Base-by-base conservation (phyloP, 768 basidiomycete species). In the Sarcodon sp. region DNA sequence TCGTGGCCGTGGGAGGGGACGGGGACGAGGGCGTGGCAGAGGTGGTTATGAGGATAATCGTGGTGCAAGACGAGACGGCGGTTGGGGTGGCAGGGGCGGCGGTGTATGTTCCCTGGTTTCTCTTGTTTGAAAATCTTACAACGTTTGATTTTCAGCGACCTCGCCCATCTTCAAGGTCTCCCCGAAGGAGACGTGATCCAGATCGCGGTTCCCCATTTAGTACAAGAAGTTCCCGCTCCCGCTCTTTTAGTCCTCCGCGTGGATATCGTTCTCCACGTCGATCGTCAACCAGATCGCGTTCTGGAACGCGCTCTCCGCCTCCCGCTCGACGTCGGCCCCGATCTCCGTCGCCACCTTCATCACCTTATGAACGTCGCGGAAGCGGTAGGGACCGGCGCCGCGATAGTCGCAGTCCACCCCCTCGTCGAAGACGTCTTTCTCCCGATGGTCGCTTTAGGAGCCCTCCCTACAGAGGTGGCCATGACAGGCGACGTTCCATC, bases 71-170 rank as follows among this genome's bases (percentile, higher is more conserved):
- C 64, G 76, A 31, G 83, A 80, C 51, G 65, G 69, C 36, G 81
- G 82, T 9, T 85, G 85, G 83, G 79, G 84, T 47, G 66, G 61
- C 8, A 68, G 84, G 55, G 80, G 81, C 18, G 76, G 82, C 46
- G 79, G 75, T 45, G 75, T 61, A 65, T 49, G 63, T 59, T 13
- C 3, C 44, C 18, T 12, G 10, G 37, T 10, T 21, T 38, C 21
- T 32, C 12, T 18, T 3, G 12, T 15, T 33, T 4, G 9, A 35
- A 18, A 11, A 31, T 1, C 35, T 46, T 27, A 50, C 33, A 27
- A 11, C 5, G 43, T 18, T 32, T 11, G 46, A 37, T 6, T 32
- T 44, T 12, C 46, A 59, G 51, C 53, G 55, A 7, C 50, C 45
- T 1, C 60, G 54, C 15, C 53, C 51, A 48, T 47, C 53, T 32